Evolutionary conservation across 768 basidiomycete species (phyloP), one percentile per base, ranked within the genome.

Genomic region (Rhizopogon roseolus): DNA sequence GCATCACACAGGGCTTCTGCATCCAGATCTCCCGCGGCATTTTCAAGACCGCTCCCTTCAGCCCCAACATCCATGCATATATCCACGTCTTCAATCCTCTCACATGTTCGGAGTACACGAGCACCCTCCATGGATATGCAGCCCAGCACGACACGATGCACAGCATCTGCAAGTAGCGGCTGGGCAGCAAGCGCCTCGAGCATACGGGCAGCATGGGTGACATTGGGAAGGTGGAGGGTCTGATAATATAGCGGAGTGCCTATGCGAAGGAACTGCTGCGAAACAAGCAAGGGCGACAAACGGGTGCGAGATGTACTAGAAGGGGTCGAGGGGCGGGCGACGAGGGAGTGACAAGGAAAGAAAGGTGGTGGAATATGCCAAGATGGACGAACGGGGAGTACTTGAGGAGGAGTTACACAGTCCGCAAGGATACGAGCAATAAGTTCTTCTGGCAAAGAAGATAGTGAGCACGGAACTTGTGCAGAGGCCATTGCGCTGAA

Each of bases 231-330:
- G 59, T 73, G 70, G 41, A 86, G 55, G 41, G 74, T 72, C 61
- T 78, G 72, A 70, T 86, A 86, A 56, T 82, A 74, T 11, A 84
- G 71, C 1, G 84, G 84, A 0, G 76, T 75, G 2, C 73, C 75
- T 55, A 87, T 84, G 54, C 86, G 76, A 41, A 75, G 65, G 69
- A 85, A 81, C 22, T 69, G 61, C 38, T 66, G 76, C 48, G 68
- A 84, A 43, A 81, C 79, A 49, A 80, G 76, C 14, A 86, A 75
- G 0, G 77, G 73, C 5, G 79, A 70, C 16, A 69, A 61, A 13
- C 66, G 66, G 29, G 66, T 61, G 42, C 54, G 54, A 50, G 45
- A 49, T 48, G 38, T 44, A 27, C 25, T 29, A 27, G 51, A 49
- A 34, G 56, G 52, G 50, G 54, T 48, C 9, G 50, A 51, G 43